These are phyloP conservation scores for Atkinsonella texensis DNA, from an alignment of 2,329 filamentous ascomycete genomes.

Conservation along the genomic window DNA sequence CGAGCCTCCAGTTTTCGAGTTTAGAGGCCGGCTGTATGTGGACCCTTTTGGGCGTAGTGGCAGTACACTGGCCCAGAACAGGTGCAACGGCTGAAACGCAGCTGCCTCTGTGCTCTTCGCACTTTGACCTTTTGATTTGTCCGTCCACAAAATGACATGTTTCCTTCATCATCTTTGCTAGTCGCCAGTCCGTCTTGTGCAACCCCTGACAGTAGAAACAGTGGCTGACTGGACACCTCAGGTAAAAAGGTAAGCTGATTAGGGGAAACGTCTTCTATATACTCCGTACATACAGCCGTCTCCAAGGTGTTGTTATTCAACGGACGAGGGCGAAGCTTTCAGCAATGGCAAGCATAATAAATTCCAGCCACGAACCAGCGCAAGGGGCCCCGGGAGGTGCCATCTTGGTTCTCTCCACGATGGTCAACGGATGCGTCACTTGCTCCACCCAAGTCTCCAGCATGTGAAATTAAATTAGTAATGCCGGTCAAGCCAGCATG, in stretches of 20 bases:
- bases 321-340: neutral
- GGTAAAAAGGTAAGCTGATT: no score
- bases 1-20: neutral
- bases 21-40: neutral
- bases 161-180: no score
- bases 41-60: neutral
- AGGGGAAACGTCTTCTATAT: no score
- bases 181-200: no score
- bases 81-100: no score
- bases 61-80: neutral
- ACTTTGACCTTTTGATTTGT: no score
- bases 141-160: no score
- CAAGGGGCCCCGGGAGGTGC: neutral
- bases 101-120: no score
- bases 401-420: neutral
- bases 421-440: neutral
- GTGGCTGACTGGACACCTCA: no score
- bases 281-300: no score
- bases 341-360: neutral
- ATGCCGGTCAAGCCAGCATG: neutral
- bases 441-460: neutral
- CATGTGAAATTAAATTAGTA: slow-evolving; percentile 4
- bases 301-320: no score
- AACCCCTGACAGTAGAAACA: no score
- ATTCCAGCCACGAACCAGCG: neutral